These are phyloP conservation scores for Russula earlei DNA, from an alignment of 768 basidiomycete species.

Conservation along the genomic window DNA sequence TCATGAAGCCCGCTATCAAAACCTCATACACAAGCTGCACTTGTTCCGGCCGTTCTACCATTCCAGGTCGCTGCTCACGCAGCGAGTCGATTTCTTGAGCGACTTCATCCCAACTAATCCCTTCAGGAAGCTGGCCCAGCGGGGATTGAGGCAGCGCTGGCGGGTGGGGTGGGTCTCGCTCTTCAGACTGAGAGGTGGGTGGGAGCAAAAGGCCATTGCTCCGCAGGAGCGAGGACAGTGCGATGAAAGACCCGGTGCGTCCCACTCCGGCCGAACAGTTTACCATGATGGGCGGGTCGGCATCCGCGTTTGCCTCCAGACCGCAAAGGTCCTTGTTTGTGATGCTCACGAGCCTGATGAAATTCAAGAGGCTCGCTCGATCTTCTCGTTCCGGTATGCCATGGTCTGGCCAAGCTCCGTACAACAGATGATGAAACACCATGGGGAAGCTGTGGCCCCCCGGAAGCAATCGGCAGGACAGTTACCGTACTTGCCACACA, in stretches of 20 bases:
- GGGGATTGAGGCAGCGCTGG: slow-evolving; percentile 38
- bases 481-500: slow-evolving; percentile 56
- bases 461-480: slow-evolving; percentile 31
- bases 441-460: slow-evolving; percentile 28
- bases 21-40: slow-evolving; percentile 54
- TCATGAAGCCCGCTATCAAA: slow-evolving; percentile 24
- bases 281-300: slow-evolving; percentile 70
- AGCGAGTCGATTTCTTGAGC: slow-evolving; percentile 66
- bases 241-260: slow-evolving; percentile 80
- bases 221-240: slow-evolving; percentile 70
- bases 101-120: slow-evolving; percentile 46
- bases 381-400: slow-evolving; percentile 63
- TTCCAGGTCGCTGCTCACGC: slow-evolving; percentile 71
- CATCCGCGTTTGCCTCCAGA: slow-evolving; percentile 29
- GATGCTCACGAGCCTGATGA: slow-evolving; percentile 54
- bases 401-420: slow-evolving; percentile 76
- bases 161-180: slow-evolving; percentile 22
- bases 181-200: slow-evolving; percentile 19
- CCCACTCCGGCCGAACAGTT: slow-evolving; percentile 86
- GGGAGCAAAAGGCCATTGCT: slow-evolving; percentile 33
- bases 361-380: slow-evolving; percentile 48
- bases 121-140: slow-evolving; percentile 46
- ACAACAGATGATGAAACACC: slow-evolving; percentile 63
- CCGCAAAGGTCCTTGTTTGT: slow-evolving; percentile 42
- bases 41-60: slow-evolving; percentile 73